phyloP scores from a whole-genome alignment of 371 early-diverging fungal genomes.

The Saksenaea vasiformis region DNA sequence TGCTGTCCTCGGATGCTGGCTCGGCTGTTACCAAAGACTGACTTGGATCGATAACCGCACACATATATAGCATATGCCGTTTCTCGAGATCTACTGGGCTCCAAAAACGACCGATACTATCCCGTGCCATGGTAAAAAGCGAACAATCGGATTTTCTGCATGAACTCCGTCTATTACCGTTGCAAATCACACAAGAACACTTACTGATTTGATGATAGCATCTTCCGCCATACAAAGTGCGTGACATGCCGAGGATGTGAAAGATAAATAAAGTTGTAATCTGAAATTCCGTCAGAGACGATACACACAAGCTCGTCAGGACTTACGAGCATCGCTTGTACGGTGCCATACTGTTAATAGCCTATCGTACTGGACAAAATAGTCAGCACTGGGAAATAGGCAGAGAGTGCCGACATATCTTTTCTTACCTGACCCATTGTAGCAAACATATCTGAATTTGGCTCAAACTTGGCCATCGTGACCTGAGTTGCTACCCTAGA shows the following conservation, averaged over 20 bases:
- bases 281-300: background rate
- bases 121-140: conserved; percentile 71
- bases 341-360: conserved; percentile 76
- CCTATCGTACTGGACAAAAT: conserved; percentile 57
- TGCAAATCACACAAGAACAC: background rate
- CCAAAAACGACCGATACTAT: conserved; percentile 82
- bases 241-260: conserved; percentile 70
- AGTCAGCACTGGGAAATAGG: background rate
- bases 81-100: conserved; percentile 51
- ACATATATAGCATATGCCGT: conserved; percentile 61
- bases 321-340: conserved; percentile 7
- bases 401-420: background rate
- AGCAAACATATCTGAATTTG: conserved; percentile 69
- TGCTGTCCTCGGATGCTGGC: conserved; percentile 8
- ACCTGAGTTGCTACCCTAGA: conserved; percentile 29
- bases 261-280: conserved; percentile 67
- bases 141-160: conserved; percentile 41
- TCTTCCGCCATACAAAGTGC: conserved; percentile 70
- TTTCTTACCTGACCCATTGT: conserved; percentile 61
- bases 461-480: conserved; percentile 61
- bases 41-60: conserved; percentile 71
- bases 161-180: background rate
- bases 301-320: background rate
- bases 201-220: conserved; percentile 31
- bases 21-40: conserved; percentile 66